Evolutionary conservation across 306 rosid species (phyloP).

Genomic region (Pueraria montana): DNA sequence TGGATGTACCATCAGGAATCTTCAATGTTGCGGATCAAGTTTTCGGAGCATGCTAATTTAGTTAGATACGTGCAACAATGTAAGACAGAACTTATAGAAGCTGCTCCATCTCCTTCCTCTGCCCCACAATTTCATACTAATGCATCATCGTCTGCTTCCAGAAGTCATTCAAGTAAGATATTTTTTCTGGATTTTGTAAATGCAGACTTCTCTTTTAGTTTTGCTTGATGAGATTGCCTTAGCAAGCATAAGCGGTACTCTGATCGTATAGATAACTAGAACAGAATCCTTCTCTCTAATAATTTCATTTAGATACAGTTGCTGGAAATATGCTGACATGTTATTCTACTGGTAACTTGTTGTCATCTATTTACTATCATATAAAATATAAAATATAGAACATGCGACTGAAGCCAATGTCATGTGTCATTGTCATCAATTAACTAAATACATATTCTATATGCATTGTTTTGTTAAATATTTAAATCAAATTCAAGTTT

Average conservation of each 20-base stretch:
- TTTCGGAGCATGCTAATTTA: conserved; percentile 77
- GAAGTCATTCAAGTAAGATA: conserved; percentile 80
- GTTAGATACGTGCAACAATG: conserved; percentile 73
- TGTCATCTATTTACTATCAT: neutral
- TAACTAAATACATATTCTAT: neutral
- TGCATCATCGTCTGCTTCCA: conserved; percentile 70
- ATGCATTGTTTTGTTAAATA: neutral
- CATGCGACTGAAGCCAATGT: neutral
- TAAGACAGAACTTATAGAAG: conserved; percentile 65
- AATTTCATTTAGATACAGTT: neutral
- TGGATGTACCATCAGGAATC: conserved; percentile 73
- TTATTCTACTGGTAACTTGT: neutral
- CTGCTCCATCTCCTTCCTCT: conserved; percentile 62
- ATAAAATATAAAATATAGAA: neutral
- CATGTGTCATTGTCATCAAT: neutral
- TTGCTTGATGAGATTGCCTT: conserved; percentile 28
- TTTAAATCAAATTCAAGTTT: too few species aligned
- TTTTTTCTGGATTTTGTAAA: conserved; percentile 39
- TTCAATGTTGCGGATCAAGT: conserved; percentile 74
- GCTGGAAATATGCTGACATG: conserved; percentile 2
- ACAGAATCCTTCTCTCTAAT: neutral
- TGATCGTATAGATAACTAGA: neutral
- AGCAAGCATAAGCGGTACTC: neutral
- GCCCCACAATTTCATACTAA: conserved; percentile 55
- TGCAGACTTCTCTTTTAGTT: neutral